These are phyloP conservation scores for Vigna reflexopilosa DNA, from an alignment of 306 rosid species.

Conservation along the genomic window DNA sequence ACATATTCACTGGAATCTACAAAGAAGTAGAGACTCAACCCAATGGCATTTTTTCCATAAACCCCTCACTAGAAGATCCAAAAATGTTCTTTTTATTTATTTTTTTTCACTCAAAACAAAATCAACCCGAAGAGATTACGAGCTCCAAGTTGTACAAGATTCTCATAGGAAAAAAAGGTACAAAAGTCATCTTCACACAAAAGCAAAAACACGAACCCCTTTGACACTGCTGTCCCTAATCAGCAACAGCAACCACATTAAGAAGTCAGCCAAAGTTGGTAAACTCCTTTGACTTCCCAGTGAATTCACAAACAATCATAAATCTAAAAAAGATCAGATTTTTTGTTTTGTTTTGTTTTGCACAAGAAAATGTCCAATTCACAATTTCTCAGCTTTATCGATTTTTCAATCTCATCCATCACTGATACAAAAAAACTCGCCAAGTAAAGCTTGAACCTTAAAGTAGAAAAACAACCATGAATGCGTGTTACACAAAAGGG, in stretches of 20 bases:
- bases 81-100: constrained; percentile 11
- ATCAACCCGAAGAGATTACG: constrained; percentile 27
- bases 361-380: not conserved
- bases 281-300: constrained; percentile 41
- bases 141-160: constrained; percentile 1
- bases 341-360: not conserved
- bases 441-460: not conserved
- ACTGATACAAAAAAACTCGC: constrained; percentile 1
- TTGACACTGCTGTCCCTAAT: not conserved
- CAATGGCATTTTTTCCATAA: constrained; percentile 12
- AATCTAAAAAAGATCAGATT: constrained; percentile 33
- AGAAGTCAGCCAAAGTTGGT: constrained; percentile 43
- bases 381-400: constrained; percentile 3
- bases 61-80: constrained; percentile 40
- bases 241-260: constrained; percentile 25
- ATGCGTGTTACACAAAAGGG: not conserved
- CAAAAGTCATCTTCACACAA: not conserved
- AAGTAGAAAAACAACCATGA: constrained; percentile 1
- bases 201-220: not conserved
- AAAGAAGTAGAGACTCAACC: constrained; percentile 33
- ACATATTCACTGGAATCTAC: constrained; percentile 38
- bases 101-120: constrained; percentile 24
- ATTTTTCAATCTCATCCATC: not conserved
- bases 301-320: constrained; percentile 41
- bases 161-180: not conserved